Evolutionary conservation across 768 basidiomycete species (phyloP), one percentile per base, ranked within the genome.

Genomic region (Russula olivacea): DNA sequence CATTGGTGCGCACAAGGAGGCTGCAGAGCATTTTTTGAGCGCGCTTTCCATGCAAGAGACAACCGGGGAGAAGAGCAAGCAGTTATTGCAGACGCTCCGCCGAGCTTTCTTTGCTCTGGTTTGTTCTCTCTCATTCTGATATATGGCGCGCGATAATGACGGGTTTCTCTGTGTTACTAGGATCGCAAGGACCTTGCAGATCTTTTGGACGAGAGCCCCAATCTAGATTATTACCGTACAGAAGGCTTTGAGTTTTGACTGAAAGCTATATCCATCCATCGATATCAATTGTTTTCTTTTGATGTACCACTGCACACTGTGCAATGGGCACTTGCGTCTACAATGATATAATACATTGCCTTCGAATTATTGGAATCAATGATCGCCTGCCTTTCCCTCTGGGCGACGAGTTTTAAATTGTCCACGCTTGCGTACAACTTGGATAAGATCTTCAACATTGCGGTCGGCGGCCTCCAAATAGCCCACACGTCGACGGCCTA

Each of bases 1-100:
- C 72, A 96, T 98, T 56, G 95, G 94, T 10, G 93, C 93, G 10
- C 83, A 91, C 74, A 88, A 91, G 71, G 97, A 99, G 76, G 95
- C 97, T 0, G 92, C 93, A 4, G 97, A 99, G 69, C 97, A 99
- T 74, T 90, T 97, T 71, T 77, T 97, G 56, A 87, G 89, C 64
- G 94, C 92, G 0, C 76, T 97, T 43, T 81, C 81, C 14, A 78
- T 94, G 71, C 93, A 96, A 69, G 86, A 89, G 69, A 75, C 83
- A 10, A 82, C 81, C 1, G 83, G 77, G 61, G 86, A 84, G 69
- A 89, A 86, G 53, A 93, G 89, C 63, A 84, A 88, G 60, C 89
- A 93, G 66, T 77, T 98, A 36, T 98, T 94, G 97, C 81, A 83
- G 58, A 98, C 96, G 34, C 80, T 99, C 28, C 81, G 90, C 62